These are phyloP conservation scores for Spathaspora sp. DNA, from an alignment of 805 yeast species.

Conservation along the genomic window DNA sequence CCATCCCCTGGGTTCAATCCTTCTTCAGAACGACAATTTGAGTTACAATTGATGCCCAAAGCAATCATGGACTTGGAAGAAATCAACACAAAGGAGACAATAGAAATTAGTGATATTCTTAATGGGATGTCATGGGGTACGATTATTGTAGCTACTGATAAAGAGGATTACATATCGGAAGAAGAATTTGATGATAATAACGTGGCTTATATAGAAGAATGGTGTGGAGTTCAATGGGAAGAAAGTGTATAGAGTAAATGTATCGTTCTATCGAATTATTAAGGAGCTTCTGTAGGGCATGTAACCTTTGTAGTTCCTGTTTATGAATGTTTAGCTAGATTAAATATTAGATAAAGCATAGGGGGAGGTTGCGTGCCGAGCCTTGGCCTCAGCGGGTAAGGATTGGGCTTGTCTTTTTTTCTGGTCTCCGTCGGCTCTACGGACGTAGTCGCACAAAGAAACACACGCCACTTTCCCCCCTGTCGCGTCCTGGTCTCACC, in stretches of 20 bases:
- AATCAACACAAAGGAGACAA: conserved; percentile 17
- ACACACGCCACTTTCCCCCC: no score
- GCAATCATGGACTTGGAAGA: conserved; percentile 79
- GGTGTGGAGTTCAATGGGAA: conserved; percentile 89
- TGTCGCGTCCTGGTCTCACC: no score
- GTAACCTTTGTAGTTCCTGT: no score
- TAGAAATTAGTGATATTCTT: conserved; percentile 34
- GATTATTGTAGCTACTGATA: conserved; percentile 74
- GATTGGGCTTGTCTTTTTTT: no score
- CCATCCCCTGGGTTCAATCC: conserved; percentile 66
- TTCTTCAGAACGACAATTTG: conserved; percentile 60
- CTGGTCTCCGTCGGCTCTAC: no score
- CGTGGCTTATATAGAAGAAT: conserved; percentile 80
- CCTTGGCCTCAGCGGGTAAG: no score
- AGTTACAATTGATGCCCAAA: conserved; percentile 92
- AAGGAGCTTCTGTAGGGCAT: not conserved
- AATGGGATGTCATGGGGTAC: conserved; percentile 99
- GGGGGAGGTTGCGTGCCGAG: no score
- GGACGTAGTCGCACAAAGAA: no score
- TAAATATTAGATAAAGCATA: no score
- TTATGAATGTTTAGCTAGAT: no score
- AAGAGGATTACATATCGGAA: conserved; percentile 56
- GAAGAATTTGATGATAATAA: conserved; percentile 49
- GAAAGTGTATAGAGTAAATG: conserved; percentile 16
- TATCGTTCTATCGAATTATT: not conserved